Evolutionary conservation across 2,329 filamentous ascomycete genomes (phyloP).

Genomic region (Fusarium tjaetaba): DNA sequence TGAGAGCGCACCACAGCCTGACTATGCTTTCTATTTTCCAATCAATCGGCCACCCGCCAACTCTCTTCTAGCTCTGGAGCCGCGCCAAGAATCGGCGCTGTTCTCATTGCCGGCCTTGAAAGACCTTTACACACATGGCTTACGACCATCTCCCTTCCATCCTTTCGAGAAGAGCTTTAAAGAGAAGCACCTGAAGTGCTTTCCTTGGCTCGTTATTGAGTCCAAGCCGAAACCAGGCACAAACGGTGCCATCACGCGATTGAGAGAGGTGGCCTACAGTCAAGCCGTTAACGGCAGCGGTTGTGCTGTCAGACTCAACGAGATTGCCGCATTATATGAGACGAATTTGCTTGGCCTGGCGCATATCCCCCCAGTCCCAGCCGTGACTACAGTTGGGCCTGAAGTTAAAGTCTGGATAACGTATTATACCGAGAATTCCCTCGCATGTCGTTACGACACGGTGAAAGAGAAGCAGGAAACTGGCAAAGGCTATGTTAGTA

Average conservation of each 20-base stretch:
- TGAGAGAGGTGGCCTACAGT: not conserved
- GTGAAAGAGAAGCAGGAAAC: not conserved
- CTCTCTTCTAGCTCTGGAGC: too few relatives aligned
- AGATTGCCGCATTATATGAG: not conserved
- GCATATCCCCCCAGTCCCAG: slow-evolving; percentile 29
- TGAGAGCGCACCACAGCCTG: not conserved
- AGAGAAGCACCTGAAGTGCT: not conserved
- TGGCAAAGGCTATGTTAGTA: not conserved
- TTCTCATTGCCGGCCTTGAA: not conserved
- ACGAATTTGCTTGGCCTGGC: not conserved
- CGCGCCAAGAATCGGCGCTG: not conserved
- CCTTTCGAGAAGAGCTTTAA: not conserved
- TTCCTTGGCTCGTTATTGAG: not conserved
- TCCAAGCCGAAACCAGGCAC: not conserved
- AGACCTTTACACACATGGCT: not conserved
- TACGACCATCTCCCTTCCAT: not conserved
- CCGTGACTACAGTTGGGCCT: slow-evolving; percentile 29
- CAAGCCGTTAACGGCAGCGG: slow-evolving; percentile 29
- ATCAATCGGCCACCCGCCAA: not conserved
- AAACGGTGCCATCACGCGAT: too few relatives aligned
- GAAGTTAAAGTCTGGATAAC: slow-evolving; percentile 34
- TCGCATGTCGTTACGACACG: not conserved
- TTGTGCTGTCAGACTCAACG: slow-evolving; percentile 23
- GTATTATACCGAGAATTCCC: not conserved
- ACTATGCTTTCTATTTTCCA: not conserved